Base-by-base conservation (phyloP, 1,284 basidiomycete species). In the Irpex rosettiformis region DNA sequence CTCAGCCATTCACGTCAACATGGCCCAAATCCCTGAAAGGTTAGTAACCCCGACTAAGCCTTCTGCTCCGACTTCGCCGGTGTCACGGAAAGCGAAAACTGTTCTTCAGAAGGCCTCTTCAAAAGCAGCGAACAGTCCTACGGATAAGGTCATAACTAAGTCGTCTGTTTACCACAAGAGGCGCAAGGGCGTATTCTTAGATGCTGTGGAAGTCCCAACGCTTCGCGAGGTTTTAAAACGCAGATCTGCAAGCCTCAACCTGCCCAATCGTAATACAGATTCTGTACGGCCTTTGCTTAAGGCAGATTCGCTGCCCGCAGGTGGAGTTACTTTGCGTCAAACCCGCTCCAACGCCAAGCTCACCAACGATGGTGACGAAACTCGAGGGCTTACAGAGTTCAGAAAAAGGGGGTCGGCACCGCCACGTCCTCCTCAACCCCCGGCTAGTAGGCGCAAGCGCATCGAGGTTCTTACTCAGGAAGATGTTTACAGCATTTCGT, bases 131-230 rank as follows among this genome's bases (percentile, higher is more conserved):
- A 6, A 37, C 16, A 37, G 33, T 16, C 6, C 33, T 7, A 16
- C 33, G 33, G 33, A 16, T 16, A 37, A 37, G 33, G 16, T 16
- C 7, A 40, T 47, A 6, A 60, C 59, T 6, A 55, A 59, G 4
- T 53, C 62, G 22, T 61, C 59, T 13, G 64, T 62, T 22, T 58
- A 56, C 10, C 52, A 63, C 42, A 75, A 72, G 60, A 83, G 81
- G 65, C 79, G 80, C 54, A 79, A 77, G 67, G 70, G 80, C 24
- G 65, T 76, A 3, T 66, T 83, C 61, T 71, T 85, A 70, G 85
- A 86, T 22, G 78, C 78, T 2, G 83, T 86, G 5, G 77, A 82
- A 55, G 74, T 86, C 42, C 81, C 81, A 8, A 69, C 72, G 5
- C 59, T 77, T 10, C 70, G 67, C 0, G 64, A 72, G 22, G 61